A percentile compares a stretch with the other conserved stretches of the same genome.
Evolutionary conservation across 2,329 filamentous ascomycete genomes (phyloP).

Genomic region (Sclerotiophoma versabilis): DNA sequence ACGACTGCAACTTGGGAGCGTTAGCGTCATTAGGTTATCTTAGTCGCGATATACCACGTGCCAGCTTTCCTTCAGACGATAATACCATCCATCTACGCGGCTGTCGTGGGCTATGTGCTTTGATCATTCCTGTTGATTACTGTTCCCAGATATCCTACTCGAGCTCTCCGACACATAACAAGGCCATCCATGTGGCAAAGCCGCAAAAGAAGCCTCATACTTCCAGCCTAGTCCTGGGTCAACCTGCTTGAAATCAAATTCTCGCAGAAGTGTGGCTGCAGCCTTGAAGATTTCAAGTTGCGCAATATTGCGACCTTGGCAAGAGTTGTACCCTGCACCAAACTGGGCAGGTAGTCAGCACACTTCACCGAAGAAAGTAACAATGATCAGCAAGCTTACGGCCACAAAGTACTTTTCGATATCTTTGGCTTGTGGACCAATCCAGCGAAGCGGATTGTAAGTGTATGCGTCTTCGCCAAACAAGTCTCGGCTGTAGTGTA

Average conservation of each 20-base stretch:
- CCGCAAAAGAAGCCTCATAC: slow-evolving; percentile 44
- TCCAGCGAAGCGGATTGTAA: slow-evolving; percentile 14
- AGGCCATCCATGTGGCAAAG: slow-evolving; percentile 38
- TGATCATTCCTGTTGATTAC: background rate
- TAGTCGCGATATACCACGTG: slow-evolving; percentile 4
- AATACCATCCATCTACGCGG: too few species aligned
- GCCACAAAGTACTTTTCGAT: slow-evolving; percentile 33
- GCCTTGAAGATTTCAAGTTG: slow-evolving; percentile 48
- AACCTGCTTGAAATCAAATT: slow-evolving; percentile 44
- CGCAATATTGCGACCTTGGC: slow-evolving; percentile 47
- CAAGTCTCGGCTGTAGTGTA: slow-evolving; percentile 11
- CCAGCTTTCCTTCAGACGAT: background rate
- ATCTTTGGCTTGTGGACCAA: slow-evolving; percentile 5
- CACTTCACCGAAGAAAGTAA: background rate
- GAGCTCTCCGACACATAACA: background rate
- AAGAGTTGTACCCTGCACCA: slow-evolving; percentile 49
- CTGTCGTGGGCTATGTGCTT: background rate
- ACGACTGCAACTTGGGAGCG: background rate
- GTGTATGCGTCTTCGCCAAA: background rate
- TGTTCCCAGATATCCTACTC: too few species aligned
- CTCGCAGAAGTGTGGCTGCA: slow-evolving; percentile 40
- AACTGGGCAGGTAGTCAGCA: slow-evolving; percentile 27
- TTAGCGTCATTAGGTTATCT: background rate
- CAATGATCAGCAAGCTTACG: slow-evolving; percentile 11
- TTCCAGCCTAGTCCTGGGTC: slow-evolving; percentile 39